Conservation (phyloP, 352 stramenopile species). For the Pythium folliculosum region DNA sequence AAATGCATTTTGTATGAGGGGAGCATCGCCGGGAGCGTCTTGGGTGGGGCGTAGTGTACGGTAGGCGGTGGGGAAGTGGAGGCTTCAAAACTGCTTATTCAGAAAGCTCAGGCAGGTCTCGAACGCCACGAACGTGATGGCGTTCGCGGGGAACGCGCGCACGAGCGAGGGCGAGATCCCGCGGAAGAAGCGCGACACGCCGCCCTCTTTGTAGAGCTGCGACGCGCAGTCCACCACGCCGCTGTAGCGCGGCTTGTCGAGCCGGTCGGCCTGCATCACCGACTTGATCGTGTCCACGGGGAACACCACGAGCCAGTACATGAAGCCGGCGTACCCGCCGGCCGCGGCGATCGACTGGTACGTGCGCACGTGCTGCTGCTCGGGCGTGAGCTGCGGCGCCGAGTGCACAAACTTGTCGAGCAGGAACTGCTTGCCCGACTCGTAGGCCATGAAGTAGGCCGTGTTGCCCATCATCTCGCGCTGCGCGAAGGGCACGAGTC, state of each 20-base stretch:
- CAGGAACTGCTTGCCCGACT: conserved; percentile 66
- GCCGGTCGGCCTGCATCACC: conserved; percentile 74
- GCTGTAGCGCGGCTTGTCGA: conserved; percentile 69
- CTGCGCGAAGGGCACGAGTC: conserved; percentile 58
- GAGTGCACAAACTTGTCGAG: conserved; percentile 55
- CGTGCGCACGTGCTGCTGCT: conserved; percentile 60
- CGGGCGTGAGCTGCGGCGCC: conserved; percentile 39
- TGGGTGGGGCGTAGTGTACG: neutral
- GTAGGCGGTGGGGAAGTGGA: neutral
- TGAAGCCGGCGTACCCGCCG: conserved; percentile 76
- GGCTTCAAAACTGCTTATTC: conserved; percentile 61
- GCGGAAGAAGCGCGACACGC: conserved; percentile 67
- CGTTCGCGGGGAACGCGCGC: conserved; percentile 77
- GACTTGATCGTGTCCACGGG: conserved; percentile 85
- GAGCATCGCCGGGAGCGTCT: too few species aligned
- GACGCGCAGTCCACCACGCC: conserved; percentile 69
- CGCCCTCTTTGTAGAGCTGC: conserved; percentile 72
- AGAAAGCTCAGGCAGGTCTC: conserved; percentile 80
- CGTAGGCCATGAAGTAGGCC: conserved; percentile 84
- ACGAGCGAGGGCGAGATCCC: conserved; percentile 79
- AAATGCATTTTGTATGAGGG: neutral
- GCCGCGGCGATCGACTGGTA: conserved; percentile 77
- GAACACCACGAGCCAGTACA: conserved; percentile 85
- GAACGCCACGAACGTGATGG: conserved; percentile 86
- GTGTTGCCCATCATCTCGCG: conserved; percentile 87